These are phyloP conservation scores for Dendrobium catenatum DNA, from an alignment of 106 monocot genomes.

Conservation along the genomic window DNA sequence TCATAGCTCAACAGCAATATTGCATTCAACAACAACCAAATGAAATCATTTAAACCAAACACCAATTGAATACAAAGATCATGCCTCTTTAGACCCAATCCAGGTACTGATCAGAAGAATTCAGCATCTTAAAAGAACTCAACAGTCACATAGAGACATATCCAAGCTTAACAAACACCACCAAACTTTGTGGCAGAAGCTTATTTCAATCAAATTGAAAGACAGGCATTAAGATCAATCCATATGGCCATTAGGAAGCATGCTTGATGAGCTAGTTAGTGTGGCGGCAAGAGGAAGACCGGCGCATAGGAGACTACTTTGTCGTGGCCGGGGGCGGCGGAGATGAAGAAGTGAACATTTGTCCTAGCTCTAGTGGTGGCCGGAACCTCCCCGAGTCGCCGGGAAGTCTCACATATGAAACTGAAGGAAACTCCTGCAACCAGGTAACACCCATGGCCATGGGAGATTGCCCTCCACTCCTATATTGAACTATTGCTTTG, in stretches of 20 bases:
- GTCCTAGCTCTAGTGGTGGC: background rate
- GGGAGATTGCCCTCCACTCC: slow-evolving; percentile 9
- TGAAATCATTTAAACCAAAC: background rate
- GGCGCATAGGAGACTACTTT: background rate
- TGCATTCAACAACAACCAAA: background rate
- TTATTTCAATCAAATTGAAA: background rate
- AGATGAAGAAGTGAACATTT: slow-evolving; percentile 9
- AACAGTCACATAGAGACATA: background rate
- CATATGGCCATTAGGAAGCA: background rate
- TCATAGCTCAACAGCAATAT: background rate
- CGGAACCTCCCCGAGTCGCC: slow-evolving; percentile 18
- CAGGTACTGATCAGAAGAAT: background rate
- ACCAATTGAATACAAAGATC: background rate
- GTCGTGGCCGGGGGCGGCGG: background rate
- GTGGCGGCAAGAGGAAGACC: background rate
- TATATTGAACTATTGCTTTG: slow-evolving; percentile 21
- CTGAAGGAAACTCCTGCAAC: slow-evolving; percentile 9
- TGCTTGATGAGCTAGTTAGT: background rate
- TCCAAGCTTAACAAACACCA: background rate
- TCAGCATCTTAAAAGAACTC: background rate
- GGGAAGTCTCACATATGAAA: slow-evolving; percentile 16
- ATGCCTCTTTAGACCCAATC: background rate
- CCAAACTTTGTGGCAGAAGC: background rate
- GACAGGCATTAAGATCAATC: background rate
- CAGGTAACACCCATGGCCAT: background rate